Conservation (phyloP, 2,329 filamentous ascomycete genomes). For the Trichoderma endophyticum region DNA sequence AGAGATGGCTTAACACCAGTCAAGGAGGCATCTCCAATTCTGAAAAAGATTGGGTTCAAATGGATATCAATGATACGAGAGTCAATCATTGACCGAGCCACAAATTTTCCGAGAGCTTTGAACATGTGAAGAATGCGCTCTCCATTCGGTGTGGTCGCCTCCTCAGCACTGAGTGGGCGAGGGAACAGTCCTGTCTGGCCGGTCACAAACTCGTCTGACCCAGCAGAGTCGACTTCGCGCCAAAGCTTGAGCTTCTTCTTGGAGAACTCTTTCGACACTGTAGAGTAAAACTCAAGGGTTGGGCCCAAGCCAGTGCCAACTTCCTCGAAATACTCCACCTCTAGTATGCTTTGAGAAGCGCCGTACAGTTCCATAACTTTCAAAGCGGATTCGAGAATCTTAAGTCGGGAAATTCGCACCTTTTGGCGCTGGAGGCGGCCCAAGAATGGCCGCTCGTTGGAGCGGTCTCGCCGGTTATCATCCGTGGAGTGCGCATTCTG, state of each 20-base stretch:
- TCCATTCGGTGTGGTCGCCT: constrained; percentile 71
- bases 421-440: constrained; percentile 93
- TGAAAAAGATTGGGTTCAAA: constrained; percentile 97
- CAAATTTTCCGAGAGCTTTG: constrained; percentile 93
- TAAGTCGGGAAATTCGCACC: constrained; percentile 91
- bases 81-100: constrained; percentile 96
- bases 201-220: constrained; percentile 77
- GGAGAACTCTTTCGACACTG: constrained; percentile 93
- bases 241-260: constrained; percentile 97
- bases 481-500: constrained; percentile 83
- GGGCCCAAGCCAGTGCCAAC: constrained; percentile 94
- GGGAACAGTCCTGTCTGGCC: constrained; percentile 85
- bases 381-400: constrained; percentile 91
- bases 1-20: constrained; percentile 73
- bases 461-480: constrained; percentile 76
- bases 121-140: constrained; percentile 85
- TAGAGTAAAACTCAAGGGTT: constrained; percentile 96
- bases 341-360: constrained; percentile 89
- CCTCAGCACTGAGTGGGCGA: constrained; percentile 78
- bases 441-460: constrained; percentile 87
- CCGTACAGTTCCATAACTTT: constrained; percentile 99
- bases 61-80: constrained; percentile 96
- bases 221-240: constrained; percentile 80
- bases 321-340: constrained; percentile 98
- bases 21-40: constrained; percentile 69